phyloP scores from a whole-genome alignment of 169 alveolate genomes.

The Plasmodium malariae region DNA sequence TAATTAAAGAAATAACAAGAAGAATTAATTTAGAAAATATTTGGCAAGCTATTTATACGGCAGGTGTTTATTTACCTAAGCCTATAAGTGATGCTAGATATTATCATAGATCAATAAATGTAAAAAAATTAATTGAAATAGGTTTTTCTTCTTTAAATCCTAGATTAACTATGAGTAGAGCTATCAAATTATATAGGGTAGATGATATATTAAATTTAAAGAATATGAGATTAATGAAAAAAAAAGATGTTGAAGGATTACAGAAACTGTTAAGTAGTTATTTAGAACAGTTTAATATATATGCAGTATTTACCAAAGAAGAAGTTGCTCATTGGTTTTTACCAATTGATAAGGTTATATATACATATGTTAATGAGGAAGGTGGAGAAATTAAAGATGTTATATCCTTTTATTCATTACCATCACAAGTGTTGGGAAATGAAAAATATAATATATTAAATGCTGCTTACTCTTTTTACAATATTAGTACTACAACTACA shows the following conservation, averaged over 20 bases:
- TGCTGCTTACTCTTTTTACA: slow-evolving; percentile 95
- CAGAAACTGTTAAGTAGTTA: slow-evolving; percentile 84
- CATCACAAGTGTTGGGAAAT: slow-evolving; percentile 93
- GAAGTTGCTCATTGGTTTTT: slow-evolving; percentile 93
- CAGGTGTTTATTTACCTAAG: slow-evolving; percentile 96
- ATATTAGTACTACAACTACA: slow-evolving; percentile 87
- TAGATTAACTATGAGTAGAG: slow-evolving; percentile 93
- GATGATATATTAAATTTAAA: slow-evolving; percentile 80
- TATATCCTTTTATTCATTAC: slow-evolving; percentile 93
- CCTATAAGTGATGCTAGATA: slow-evolving; percentile 95
- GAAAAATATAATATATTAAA: slow-evolving; percentile 85
- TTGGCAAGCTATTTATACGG: slow-evolving; percentile 99
- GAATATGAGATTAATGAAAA: slow-evolving; percentile 91
- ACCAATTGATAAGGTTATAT: slow-evolving; percentile 92
- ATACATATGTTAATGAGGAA: slow-evolving; percentile 93
- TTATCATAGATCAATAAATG: slow-evolving; percentile 90
- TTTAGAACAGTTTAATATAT: slow-evolving; percentile 85
- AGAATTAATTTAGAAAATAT: slow-evolving; percentile 94
- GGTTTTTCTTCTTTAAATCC: slow-evolving; percentile 87
- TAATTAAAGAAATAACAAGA: slow-evolving; percentile 98
- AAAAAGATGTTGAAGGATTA: slow-evolving; percentile 91
- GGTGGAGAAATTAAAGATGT: slow-evolving; percentile 92
- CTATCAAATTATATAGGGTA: slow-evolving; percentile 90
- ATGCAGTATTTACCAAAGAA: slow-evolving; percentile 89
- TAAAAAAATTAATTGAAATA: slow-evolving; percentile 90